Evolutionary conservation across 2,329 filamentous ascomycete genomes (phyloP).

Genomic region (Aspergillus fumigatus): DNA sequence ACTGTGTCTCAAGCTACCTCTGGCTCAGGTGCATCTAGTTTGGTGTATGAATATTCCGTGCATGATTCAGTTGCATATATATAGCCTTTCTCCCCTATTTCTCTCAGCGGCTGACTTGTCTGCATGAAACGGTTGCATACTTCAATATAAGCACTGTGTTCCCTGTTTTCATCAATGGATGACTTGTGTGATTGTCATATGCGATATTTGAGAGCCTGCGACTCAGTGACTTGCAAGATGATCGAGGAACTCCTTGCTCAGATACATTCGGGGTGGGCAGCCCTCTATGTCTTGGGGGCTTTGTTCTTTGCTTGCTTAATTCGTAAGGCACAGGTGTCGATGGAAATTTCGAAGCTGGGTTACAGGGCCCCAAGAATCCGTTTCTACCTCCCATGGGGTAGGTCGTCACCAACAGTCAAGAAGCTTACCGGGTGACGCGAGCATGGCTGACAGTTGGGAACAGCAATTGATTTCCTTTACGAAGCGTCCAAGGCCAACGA

Average conservation of each 20-base stretch:
- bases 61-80: neutral
- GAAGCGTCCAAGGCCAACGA: constrained; percentile 51
- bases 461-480: constrained; percentile 63
- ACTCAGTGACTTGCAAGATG: constrained; percentile 27
- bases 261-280: constrained; percentile 40
- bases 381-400: constrained; percentile 35
- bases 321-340: constrained; percentile 26
- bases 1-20: neutral
- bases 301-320: constrained; percentile 36
- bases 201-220: neutral
- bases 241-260: constrained; percentile 47
- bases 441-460: constrained; percentile 5
- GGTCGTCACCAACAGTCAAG: constrained; percentile 4
- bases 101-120: neutral
- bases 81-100: neutral
- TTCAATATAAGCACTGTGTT: neutral
- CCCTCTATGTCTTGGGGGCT: constrained; percentile 36
- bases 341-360: constrained; percentile 30
- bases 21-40: neutral
- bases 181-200: neutral
- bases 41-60: too few species aligned
- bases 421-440: neutral
- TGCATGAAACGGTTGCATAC: neutral
- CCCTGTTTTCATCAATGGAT: too few species aligned
- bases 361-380: constrained; percentile 30